These are phyloP conservation scores for Venturiaceae sp. DNA, from an alignment of 2,329 filamentous ascomycete genomes.

Conservation along the genomic window DNA sequence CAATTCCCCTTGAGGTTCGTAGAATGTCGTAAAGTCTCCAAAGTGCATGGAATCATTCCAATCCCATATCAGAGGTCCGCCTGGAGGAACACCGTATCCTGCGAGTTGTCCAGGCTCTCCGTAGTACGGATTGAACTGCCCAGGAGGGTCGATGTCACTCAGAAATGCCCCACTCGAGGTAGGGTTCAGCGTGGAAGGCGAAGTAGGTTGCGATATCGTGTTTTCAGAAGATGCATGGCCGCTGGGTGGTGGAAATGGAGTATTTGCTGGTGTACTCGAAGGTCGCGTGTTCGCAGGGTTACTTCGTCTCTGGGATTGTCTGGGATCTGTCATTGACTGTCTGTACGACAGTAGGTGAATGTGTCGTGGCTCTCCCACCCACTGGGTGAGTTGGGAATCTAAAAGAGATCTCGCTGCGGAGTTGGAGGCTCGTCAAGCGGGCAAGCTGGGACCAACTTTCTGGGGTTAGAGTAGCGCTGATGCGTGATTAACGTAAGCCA, in stretches of 20 bases:
- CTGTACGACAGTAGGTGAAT: not conserved
- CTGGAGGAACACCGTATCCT: slow-evolving; percentile 5
- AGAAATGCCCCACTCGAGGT: not conserved
- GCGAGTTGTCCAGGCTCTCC: not conserved
- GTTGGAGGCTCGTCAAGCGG: not conserved
- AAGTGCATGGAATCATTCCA: slow-evolving; percentile 24
- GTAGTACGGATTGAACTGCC: not conserved
- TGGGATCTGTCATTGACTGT: not conserved
- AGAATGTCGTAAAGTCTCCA: slow-evolving; percentile 23
- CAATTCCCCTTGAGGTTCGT: slow-evolving; percentile 37
- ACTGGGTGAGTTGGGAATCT: not conserved
- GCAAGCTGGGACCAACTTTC: not conserved
- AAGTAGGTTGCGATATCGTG: not conserved
- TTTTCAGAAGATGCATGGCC: not conserved
- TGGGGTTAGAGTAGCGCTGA: not conserved
- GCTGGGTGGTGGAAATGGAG: not conserved
- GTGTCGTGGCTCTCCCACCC: not conserved
- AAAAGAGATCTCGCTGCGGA: not conserved
- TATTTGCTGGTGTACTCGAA: not conserved
- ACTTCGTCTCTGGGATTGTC: not conserved
- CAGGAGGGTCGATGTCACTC: not conserved
- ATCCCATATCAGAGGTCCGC: slow-evolving; percentile 24
- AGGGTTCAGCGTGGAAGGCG: not conserved
- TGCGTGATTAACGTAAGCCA: not conserved
- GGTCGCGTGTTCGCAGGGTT: not conserved